Conservation (phyloP, 2,329 filamentous ascomycete genomes). For the Fusarium multiceps region DNA sequence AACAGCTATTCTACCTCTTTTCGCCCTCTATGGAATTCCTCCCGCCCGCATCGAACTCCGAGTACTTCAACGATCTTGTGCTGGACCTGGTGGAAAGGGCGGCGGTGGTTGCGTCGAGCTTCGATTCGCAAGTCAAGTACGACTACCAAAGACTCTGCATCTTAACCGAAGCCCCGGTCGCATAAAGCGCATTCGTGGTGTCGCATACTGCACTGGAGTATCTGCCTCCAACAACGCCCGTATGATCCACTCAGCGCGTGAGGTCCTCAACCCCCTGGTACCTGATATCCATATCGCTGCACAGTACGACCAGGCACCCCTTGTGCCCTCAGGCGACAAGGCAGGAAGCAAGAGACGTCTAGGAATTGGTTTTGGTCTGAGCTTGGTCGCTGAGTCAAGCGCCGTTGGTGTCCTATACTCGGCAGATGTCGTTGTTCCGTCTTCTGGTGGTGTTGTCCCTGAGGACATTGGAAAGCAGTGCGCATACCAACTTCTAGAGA, state of each 20-base stretch:
- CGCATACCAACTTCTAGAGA: slow-evolving; percentile 89
- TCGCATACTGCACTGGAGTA: slow-evolving; percentile 93
- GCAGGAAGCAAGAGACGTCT: slow-evolving; percentile 69
- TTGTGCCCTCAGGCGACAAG: slow-evolving; percentile 66
- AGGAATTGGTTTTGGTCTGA: slow-evolving; percentile 92
- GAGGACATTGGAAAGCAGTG: slow-evolving; percentile 92
- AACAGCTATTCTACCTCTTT: slow-evolving; percentile 90
- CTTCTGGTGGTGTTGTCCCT: slow-evolving; percentile 82
- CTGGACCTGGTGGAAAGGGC: slow-evolving; percentile 77
- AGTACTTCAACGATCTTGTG: slow-evolving; percentile 82
- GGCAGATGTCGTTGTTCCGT: slow-evolving; percentile 81
- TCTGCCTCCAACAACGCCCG: slow-evolving; percentile 92
- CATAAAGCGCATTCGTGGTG: slow-evolving; percentile 89
- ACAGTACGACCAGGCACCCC: slow-evolving; percentile 75
- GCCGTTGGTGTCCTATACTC: slow-evolving; percentile 84
- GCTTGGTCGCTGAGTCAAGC: slow-evolving; percentile 91
- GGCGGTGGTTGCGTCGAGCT: slow-evolving; percentile 95
- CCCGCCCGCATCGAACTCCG: slow-evolving; percentile 84
- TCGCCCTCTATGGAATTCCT: slow-evolving; percentile 87
- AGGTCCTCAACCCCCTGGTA: slow-evolving; percentile 85
- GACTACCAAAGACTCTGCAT: slow-evolving; percentile 93
- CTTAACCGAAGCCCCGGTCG: slow-evolving; percentile 82
- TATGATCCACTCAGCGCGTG: slow-evolving; percentile 92
- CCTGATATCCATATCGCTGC: slow-evolving; percentile 92
- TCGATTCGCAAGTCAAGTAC: slow-evolving; percentile 91